phyloP scores from a whole-genome alignment of 371 early-diverging fungal species.

The Mortierella sp. region DNA sequence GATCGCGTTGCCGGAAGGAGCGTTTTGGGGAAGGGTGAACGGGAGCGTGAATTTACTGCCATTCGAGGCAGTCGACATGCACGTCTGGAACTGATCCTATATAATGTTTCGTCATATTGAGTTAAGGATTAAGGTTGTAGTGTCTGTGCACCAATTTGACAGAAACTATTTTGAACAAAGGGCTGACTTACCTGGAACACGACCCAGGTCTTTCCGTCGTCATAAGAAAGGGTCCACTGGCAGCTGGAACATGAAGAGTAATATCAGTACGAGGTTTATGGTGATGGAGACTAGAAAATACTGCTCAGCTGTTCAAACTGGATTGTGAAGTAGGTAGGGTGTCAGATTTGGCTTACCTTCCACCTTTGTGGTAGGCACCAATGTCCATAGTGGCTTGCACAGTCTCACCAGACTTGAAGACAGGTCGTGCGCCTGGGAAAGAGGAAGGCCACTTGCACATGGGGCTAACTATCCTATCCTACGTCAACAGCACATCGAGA shows the following conservation, averaged over 20 bases:
- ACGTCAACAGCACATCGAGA: no score
- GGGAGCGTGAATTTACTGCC: conserved; percentile 21
- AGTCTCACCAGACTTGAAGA: conserved; percentile 37
- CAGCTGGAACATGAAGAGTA: conserved; percentile 43
- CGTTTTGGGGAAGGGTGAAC: conserved; percentile 37
- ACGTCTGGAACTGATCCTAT: conserved; percentile 33
- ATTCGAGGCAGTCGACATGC: conserved; percentile 33
- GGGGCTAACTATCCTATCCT: conserved; percentile 31
- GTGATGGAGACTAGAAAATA: no score
- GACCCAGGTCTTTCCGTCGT: conserved; percentile 66
- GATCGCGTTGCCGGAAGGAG: conserved; percentile 45
- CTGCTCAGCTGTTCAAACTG: no score
- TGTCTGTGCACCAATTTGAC: no score
- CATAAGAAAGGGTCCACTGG: conserved; percentile 72
- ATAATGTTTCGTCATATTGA: no score
- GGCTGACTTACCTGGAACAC: conserved; percentile 51
- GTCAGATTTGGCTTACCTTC: conserved; percentile 24
- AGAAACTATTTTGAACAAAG: no score
- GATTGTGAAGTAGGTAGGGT: background rate
- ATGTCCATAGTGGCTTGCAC: conserved; percentile 30
- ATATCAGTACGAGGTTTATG: background rate
- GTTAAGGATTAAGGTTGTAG: no score
- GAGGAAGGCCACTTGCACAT: conserved; percentile 41
- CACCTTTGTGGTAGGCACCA: conserved; percentile 50
- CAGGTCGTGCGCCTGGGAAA: conserved; percentile 42